phyloP scores from a whole-genome alignment of 2,329 filamentous ascomycete species.

The Calonectria fujianensis region DNA sequence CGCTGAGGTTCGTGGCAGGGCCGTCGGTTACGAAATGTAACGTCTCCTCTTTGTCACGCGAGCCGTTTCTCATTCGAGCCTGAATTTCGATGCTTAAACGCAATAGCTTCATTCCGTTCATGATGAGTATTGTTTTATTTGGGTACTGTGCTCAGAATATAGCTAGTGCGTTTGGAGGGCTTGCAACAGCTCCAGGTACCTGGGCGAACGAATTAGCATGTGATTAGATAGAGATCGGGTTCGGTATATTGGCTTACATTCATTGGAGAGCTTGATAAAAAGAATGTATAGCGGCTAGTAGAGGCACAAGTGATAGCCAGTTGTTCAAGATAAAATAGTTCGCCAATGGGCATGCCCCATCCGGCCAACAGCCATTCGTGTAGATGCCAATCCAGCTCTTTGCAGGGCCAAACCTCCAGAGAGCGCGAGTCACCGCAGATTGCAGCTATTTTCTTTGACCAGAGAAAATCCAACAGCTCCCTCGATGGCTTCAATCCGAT shows the following conservation, averaged over 20 bases:
- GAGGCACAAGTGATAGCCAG: slow-evolving; percentile 69
- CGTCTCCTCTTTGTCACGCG: too few relatives aligned
- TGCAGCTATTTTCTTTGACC: slow-evolving; percentile 64
- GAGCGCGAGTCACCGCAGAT: slow-evolving; percentile 63
- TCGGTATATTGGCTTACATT: slow-evolving; percentile 54
- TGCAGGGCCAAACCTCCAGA: slow-evolving; percentile 60
- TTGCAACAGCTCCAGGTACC: slow-evolving; percentile 45
- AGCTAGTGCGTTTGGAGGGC: slow-evolving; percentile 43
- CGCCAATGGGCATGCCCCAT: slow-evolving; percentile 67
- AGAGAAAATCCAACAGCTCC: slow-evolving; percentile 63
- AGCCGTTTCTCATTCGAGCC: too few relatives aligned
- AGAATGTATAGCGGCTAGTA: slow-evolving; percentile 67
- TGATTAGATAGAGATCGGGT: background rate
- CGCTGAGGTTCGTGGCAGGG: too few relatives aligned
- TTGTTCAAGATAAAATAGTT: slow-evolving; percentile 59
- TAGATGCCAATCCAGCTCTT: slow-evolving; percentile 46
- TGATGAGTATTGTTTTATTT: too few relatives aligned
- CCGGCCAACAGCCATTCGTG: slow-evolving; percentile 68
- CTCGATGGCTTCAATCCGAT: slow-evolving; percentile 62
- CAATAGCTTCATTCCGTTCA: too few relatives aligned
- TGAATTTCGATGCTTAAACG: too few relatives aligned
- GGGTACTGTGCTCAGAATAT: slow-evolving; percentile 30
- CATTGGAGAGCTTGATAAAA: slow-evolving; percentile 67
- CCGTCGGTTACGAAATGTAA: too few relatives aligned
- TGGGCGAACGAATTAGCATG: background rate